Percentiles rank a stretch among this genome's conserved stretches.
Conservation (phyloP, 2,329 filamentous ascomycete species). For the Nannizzia gypsea region DNA sequence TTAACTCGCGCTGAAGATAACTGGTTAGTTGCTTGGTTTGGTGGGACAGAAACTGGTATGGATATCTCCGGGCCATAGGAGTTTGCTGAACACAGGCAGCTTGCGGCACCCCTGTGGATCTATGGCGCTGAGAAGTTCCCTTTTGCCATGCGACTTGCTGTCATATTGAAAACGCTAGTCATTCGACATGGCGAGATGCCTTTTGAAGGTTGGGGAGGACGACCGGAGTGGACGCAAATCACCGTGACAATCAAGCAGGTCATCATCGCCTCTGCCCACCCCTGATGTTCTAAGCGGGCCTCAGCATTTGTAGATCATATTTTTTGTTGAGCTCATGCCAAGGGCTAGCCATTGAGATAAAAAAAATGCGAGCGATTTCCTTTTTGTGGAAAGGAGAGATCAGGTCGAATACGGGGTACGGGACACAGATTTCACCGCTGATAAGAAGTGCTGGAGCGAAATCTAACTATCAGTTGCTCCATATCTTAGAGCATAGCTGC, state of each 20-base stretch:
- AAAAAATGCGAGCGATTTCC: background rate
- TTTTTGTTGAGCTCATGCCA: background rate
- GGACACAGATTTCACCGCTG: background rate
- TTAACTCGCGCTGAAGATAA: background rate
- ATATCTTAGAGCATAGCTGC: too few relatives aligned
- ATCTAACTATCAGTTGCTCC: too few relatives aligned
- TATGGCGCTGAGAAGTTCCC: background rate
- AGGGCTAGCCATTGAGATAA: background rate
- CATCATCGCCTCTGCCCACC: background rate
- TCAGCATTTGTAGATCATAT: background rate
- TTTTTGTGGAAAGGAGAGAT: background rate
- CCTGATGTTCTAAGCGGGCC: background rate
- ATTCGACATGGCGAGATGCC: background rate
- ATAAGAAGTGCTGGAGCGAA: background rate
- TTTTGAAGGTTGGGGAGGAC: background rate
- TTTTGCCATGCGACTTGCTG: too few relatives aligned
- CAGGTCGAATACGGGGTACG: background rate
- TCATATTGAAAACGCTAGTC: background rate
- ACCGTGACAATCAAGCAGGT: too few relatives aligned
- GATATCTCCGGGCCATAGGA: background rate
- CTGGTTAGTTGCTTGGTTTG: too few relatives aligned
- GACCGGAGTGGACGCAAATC: background rate
- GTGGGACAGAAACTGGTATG: background rate
- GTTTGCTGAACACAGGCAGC: background rate
- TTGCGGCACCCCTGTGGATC: background rate